phyloP scores from a whole-genome alignment of 495 filamentous ascomycete species.

The Elaphomyces granulatus region DNA sequence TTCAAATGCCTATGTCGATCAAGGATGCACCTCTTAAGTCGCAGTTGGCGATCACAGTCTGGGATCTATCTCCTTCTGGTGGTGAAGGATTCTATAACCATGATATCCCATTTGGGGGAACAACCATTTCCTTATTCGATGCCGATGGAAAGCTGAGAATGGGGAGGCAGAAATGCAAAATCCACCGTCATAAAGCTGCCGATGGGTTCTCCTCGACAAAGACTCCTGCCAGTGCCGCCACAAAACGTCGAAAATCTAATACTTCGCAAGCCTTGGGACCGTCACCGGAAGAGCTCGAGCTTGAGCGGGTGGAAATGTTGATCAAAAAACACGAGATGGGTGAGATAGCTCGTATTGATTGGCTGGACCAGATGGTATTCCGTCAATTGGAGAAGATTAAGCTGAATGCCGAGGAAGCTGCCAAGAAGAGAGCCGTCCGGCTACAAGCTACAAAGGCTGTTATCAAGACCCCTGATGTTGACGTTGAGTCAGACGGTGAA shows the following conservation, averaged over 20 bases:
- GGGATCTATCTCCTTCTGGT: constrained; percentile 78
- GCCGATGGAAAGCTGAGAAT: constrained; percentile 78
- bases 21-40: constrained; percentile 62
- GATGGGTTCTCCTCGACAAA: constrained; percentile 72
- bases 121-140: constrained; percentile 81
- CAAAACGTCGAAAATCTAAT: constrained; percentile 35
- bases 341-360: constrained; percentile 80
- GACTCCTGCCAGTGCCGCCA: constrained; percentile 52
- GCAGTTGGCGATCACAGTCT: constrained; percentile 83
- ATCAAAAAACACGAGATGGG: constrained; percentile 99
- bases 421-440: constrained; percentile 22
- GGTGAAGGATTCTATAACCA: constrained; percentile 50
- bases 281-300: constrained; percentile 53
- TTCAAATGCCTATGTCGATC: constrained; percentile 70
- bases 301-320: constrained; percentile 68
- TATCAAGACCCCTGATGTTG: constrained; percentile 7
- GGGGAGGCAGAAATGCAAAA: constrained; percentile 78
- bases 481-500: constrained; percentile 20
- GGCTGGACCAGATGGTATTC: constrained; percentile 90
- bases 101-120: constrained; percentile 84
- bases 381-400: constrained; percentile 68
- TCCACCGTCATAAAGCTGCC: constrained; percentile 69
- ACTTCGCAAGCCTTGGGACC: constrained; percentile 22
- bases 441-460: constrained; percentile 17
- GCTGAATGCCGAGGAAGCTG: constrained; percentile 36